phyloP scores from a whole-genome alignment of 2,329 filamentous ascomycete genomes.

The Emergomyces africanus region DNA sequence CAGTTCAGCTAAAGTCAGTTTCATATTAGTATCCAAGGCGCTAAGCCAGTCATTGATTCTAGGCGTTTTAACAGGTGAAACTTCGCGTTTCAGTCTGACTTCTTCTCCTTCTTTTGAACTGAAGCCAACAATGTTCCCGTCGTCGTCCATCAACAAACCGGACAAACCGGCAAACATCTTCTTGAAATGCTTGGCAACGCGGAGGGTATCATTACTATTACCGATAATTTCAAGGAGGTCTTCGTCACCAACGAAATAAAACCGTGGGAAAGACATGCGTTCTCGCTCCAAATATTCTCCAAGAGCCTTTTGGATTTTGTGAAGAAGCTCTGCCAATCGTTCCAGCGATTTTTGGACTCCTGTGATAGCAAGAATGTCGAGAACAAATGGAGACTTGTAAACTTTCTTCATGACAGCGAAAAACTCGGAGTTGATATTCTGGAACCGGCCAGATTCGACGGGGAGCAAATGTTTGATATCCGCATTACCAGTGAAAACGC shows the following conservation, averaged over 20 bases:
- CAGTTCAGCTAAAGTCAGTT: conserved; percentile 79
- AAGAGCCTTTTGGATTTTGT: conserved; percentile 98
- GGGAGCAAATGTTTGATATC: conserved; percentile 98
- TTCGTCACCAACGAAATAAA: conserved; percentile 99
- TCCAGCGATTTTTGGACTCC: conserved; percentile 94
- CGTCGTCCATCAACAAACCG: conserved; percentile 81
- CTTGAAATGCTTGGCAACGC: conserved; percentile 96
- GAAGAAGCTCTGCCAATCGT: conserved; percentile 86
- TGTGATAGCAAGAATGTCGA: conserved; percentile 91
- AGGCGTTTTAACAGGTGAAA: conserved; percentile 84
- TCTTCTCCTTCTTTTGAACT: conserved; percentile 91
- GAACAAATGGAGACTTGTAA: conserved; percentile 85
- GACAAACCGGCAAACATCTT: conserved; percentile 99
- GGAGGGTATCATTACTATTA: conserved; percentile 93
- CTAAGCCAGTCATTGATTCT: conserved; percentile 99
- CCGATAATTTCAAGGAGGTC: conserved; percentile 98
- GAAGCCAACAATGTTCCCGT: conserved; percentile 78
- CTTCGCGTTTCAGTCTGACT: conserved; percentile 76
- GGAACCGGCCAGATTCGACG: conserved; percentile 90
- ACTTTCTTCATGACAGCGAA: conserved; percentile 99
- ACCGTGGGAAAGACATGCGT: conserved; percentile 90
- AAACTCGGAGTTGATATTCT: conserved; percentile 99
- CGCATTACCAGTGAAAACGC: conserved; percentile 95
- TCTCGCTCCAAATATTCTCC: conserved; percentile 98
- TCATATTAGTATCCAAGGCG: conserved; percentile 85